Evolutionary conservation across 1,139 yeast species (phyloP).

Genomic region (Torulaspora pretoriensis): DNA sequence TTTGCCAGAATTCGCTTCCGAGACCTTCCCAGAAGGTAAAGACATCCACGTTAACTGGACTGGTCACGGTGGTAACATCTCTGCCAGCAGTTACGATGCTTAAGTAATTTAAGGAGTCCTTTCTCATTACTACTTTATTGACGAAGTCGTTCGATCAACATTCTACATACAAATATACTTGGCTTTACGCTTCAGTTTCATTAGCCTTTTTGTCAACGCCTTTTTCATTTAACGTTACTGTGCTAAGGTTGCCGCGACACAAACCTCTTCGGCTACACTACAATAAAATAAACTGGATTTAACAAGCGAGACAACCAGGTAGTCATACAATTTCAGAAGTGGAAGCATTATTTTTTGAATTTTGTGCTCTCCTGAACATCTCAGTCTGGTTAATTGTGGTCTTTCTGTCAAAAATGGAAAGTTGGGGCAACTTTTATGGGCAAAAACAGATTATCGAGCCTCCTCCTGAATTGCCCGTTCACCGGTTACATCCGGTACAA

Average conservation of each 20-base stretch:
- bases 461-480: conserved; percentile 15
- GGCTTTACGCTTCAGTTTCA: not conserved
- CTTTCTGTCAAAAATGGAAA: conserved; percentile 1
- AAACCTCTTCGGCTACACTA: not conserved
- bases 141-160: not conserved
- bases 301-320: not conserved
- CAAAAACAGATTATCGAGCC: conserved; percentile 9
- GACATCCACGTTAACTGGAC: conserved; percentile 99
- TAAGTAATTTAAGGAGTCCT: conserved; percentile 36
- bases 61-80: conserved; percentile 96
- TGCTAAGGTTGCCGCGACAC: conserved; percentile 3
- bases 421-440: conserved; percentile 4
- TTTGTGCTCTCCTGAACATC: not conserved
- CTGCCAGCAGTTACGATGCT: conserved; percentile 93
- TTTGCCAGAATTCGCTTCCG: conserved; percentile 78
- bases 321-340: not conserved
- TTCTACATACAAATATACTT: not conserved
- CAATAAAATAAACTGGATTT: not conserved
- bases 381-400: not conserved
- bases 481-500: conserved; percentile 2
- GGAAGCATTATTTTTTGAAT: not conserved
- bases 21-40: conserved; percentile 67
- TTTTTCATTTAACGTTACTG: not conserved
- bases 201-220: not conserved
- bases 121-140: not conserved